phyloP scores from a whole-genome alignment of 768 basidiomycete genomes.

The Paxillus ammoniavirescens region DNA sequence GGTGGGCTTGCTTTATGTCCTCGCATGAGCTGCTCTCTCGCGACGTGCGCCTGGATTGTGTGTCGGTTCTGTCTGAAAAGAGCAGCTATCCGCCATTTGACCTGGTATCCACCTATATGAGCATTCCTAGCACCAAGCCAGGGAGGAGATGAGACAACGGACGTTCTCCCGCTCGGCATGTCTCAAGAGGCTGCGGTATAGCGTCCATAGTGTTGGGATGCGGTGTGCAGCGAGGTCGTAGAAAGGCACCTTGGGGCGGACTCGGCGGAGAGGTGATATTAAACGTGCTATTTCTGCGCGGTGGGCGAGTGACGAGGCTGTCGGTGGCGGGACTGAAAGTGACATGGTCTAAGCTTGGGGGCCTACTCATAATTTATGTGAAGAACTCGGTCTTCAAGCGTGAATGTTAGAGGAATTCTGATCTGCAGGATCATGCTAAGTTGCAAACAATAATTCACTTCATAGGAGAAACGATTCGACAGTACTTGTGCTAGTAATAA shows the following conservation, averaged over 20 bases:
- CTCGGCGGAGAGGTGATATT: conserved; percentile 56
- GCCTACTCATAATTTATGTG: background rate
- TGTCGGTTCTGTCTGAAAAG: conserved; percentile 53
- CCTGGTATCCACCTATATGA: conserved; percentile 36
- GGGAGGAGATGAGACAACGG: conserved; percentile 18
- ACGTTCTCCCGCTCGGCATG: conserved; percentile 57
- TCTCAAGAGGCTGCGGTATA: conserved; percentile 70
- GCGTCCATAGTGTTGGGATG: conserved; percentile 70
- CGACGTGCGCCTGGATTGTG: conserved; percentile 51
- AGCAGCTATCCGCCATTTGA: conserved; percentile 52
- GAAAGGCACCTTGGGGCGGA: conserved; percentile 63
- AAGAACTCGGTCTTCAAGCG: too few species aligned
- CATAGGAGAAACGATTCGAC: background rate
- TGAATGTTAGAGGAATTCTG: too few species aligned
- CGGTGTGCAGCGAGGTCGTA: conserved; percentile 70
- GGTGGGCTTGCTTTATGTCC: conserved; percentile 54
- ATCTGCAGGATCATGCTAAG: background rate
- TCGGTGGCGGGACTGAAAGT: conserved; percentile 10
- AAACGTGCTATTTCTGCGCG: conserved; percentile 51
- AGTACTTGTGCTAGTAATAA: too few species aligned
- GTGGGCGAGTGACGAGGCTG: conserved; percentile 40
- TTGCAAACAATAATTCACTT: background rate
- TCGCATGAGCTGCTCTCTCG: conserved; percentile 44
- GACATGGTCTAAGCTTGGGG: conserved; percentile 7
- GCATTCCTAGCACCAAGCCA: background rate